Evolutionary conservation across 2,329 filamentous ascomycete species (phyloP).

Genomic region (Bimuria novae-zelandiae): DNA sequence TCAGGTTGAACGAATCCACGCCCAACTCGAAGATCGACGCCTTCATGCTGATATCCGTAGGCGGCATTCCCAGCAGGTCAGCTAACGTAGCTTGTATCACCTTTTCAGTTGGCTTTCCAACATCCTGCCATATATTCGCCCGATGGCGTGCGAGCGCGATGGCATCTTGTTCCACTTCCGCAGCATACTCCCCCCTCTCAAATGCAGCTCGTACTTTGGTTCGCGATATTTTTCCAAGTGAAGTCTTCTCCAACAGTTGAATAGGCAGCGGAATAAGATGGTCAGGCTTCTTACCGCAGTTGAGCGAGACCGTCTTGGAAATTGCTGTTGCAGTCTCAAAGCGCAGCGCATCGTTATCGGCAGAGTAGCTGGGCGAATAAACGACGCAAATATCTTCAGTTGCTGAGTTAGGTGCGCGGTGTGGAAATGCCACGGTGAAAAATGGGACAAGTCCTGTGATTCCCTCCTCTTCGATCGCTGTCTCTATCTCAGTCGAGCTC

Average conservation of each 20-base stretch:
- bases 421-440: slow-evolving; percentile 4
- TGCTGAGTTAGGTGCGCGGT: neutral
- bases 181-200: slow-evolving; percentile 16
- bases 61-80: neutral
- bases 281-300: neutral
- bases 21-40: neutral
- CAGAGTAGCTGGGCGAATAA: neutral
- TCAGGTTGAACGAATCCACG: neutral
- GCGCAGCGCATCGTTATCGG: neutral
- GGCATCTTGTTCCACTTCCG: neutral
- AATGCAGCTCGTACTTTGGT: slow-evolving; percentile 40
- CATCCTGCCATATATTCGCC: neutral
- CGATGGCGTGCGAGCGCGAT: neutral
- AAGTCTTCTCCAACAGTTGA: slow-evolving; percentile 37
- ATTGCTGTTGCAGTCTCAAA: neutral
- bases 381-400: neutral
- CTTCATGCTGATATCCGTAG: neutral
- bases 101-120: neutral
- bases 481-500: slow-evolving; percentile 24
- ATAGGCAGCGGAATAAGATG: neutral
- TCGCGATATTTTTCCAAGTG: slow-evolving; percentile 51
- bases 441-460: slow-evolving; percentile 16
- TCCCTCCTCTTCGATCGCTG: slow-evolving; percentile 21
- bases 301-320: neutral
- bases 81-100: neutral